A percentile compares a stretch with the other conserved stretches of the same genome.
phyloP scores from a whole-genome alignment of 2,329 filamentous ascomycete species.

The Ophiocordyceps unilateralis region DNA sequence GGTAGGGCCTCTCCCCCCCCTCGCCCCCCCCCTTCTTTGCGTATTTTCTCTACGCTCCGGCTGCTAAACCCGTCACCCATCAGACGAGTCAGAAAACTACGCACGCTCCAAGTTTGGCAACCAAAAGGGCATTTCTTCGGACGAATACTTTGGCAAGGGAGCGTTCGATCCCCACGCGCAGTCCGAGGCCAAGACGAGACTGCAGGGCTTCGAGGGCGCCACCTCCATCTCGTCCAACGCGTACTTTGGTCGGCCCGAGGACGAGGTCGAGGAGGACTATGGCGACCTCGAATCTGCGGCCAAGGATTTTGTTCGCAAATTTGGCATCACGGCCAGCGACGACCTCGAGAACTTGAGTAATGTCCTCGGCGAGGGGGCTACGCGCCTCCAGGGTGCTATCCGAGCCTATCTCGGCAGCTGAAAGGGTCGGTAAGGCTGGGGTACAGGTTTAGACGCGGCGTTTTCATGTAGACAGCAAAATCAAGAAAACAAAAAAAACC shows the following conservation, averaged over 20 bases:
- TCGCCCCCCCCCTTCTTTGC: neutral
- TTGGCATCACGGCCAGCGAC: slow-evolving; percentile 88
- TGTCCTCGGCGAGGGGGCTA: slow-evolving; percentile 71
- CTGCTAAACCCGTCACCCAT: neutral
- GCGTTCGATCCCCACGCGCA: slow-evolving; percentile 65
- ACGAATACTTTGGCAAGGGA: slow-evolving; percentile 94
- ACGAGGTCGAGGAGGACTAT: slow-evolving; percentile 64
- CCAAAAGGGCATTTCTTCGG: slow-evolving; percentile 93
- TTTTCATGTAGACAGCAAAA: neutral
- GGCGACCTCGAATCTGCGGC: slow-evolving; percentile 85
- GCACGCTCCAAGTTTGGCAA: slow-evolving; percentile 75
- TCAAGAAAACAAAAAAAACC: no score
- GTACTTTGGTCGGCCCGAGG: slow-evolving; percentile 89
- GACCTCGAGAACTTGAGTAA: slow-evolving; percentile 82
- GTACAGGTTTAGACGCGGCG: neutral
- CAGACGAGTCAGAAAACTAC: slow-evolving; percentile 64
- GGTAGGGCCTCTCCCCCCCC: slow-evolving; percentile 27
- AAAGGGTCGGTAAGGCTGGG: slow-evolving; percentile 2
- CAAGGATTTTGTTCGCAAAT: slow-evolving; percentile 89
- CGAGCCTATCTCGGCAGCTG: slow-evolving; percentile 46
- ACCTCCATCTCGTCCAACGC: slow-evolving; percentile 87
- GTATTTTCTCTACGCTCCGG: neutral
- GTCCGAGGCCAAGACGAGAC: slow-evolving; percentile 68
- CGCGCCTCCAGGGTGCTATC: slow-evolving; percentile 62
- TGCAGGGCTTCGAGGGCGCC: slow-evolving; percentile 87